Evolutionary conservation across 1,284 basidiomycete genomes (phyloP), one percentile per base, ranked within the genome.

Genomic region (Tilletia setariae): DNA sequence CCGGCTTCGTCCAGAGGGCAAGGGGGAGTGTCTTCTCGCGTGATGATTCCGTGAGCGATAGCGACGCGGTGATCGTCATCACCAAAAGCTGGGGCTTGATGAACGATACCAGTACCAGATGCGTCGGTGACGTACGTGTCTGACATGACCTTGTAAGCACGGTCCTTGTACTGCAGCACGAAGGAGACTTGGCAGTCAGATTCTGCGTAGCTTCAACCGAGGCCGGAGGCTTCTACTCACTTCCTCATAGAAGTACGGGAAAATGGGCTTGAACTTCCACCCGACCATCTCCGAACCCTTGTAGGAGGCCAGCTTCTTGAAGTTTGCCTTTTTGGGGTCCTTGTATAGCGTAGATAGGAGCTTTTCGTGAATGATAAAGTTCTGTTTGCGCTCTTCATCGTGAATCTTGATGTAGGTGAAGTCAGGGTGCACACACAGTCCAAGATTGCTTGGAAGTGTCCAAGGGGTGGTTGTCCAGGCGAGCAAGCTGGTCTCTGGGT

Each of bases 401-500:
- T 94, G 89, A 77, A 99, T 94, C 85, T 98, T 98, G 88, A 98
- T 86, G 84, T 99, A 99, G 40, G 89, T 94, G 81, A 91, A 93
- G 72, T 95, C 91, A 40, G 96, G 95, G 84, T 98, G 92, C 9
- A 98, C 96, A 79, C 95, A 98, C 67, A 98, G 87, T 0, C 88
- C 93, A 59, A 98, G 86, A 84, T 98, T 99, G 67, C 93, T 94
- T 1, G 96, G 95, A 6, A 98, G 86, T 0, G 96, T 98, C 94
- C 95, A 99, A 0, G 96, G 96, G 0, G 96, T 99, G 23, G 95
- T 99, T 25, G 95, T 99, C 95, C 95, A 99, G 8, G 96, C 96
- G 51, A 99, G 86, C 44, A 99, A 85, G 6, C 92, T 90, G 28
- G 95, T 97, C 69, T 86, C 88, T 7, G 92, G 92, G 82, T 98